Base-by-base conservation (phyloP, 2,329 filamentous ascomycete genomes). In the Phyllosticta ampelicida region DNA sequence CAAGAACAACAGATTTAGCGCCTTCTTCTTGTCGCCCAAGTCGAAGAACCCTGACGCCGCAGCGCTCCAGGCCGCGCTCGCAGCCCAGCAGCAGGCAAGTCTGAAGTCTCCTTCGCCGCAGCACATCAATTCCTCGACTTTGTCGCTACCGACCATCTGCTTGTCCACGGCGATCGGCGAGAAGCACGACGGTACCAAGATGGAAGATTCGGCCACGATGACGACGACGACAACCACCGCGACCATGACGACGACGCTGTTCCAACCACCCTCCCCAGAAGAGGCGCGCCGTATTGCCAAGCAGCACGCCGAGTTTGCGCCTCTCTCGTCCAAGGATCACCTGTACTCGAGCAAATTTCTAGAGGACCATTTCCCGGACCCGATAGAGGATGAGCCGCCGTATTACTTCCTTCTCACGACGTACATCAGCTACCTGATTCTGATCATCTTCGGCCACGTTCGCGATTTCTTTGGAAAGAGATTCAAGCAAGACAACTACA, bases 381-480 rank as follows among this genome's bases (percentile, higher is more conserved):
- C 92, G 5, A 78, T 97, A 60, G 89, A 96, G 70, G 94, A 99
- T 69, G 92, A 96, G 72, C 92, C 94, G 49, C 90, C 92, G 18
- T 97, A 96, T 77, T 97, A 91, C 79, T 96, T 89, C 75, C 84
- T 99, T 67, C 82, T 99, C 65, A 97, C 94, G 36, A 99, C 94
- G 67, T 99, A 99, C 78, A 89, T 99, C 74, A 96, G 90, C 75
- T 99, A 99, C 74, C 81, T 99, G 63, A 86, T 97, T 65, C 82
- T 99, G 67, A 97, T 99, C 70, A 84, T 94, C 63, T 91, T 96
- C 63, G 94, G 94, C 59, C 94, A 99, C 70, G 85, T 96, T 61
- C 86, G 92, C 70, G 94, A 99, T 72, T 97, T 96, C 75, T 97
- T 99, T 70, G 92, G 94, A 72, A 96, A 97, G 79, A 84, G 89